A percentile compares a stretch with the other conserved stretches of the same genome.
Conservation (phyloP, 371 early-diverging fungal genomes). For the Mucor irregularis region DNA sequence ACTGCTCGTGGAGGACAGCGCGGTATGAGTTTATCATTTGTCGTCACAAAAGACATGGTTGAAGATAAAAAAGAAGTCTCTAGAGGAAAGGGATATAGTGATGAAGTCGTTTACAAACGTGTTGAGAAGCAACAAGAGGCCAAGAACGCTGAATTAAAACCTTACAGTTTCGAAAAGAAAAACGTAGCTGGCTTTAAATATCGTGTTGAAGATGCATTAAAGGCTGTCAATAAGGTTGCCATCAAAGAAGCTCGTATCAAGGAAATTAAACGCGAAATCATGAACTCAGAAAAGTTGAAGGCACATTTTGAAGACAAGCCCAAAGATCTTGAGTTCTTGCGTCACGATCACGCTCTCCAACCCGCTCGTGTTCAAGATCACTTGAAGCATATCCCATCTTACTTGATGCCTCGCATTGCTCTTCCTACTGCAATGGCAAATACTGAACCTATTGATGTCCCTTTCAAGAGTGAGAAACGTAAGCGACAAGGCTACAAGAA, state of each 20-base stretch:
- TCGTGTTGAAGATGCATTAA: constrained; percentile 86
- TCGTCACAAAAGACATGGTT: constrained; percentile 54
- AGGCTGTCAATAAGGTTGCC: constrained; percentile 72
- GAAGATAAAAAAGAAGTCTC: constrained; percentile 33
- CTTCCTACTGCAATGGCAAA: constrained; percentile 33
- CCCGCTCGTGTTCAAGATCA: constrained; percentile 81
- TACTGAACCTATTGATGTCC: constrained; percentile 22
- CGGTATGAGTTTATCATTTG: constrained; percentile 90
- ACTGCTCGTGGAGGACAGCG: constrained; percentile 93
- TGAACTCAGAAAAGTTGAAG: constrained; percentile 93
- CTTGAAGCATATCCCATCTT: constrained; percentile 91
- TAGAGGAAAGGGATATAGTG: constrained; percentile 48
- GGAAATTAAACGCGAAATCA: constrained; percentile 90
- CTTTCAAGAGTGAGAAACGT: constrained; percentile 37
- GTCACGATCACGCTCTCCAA: constrained; percentile 89
- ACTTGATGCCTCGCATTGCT: constrained; percentile 78
- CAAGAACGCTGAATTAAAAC: constrained; percentile 66
- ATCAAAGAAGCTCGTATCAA: constrained; percentile 90
- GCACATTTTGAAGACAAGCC: constrained; percentile 97
- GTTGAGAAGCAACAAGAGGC: constrained; percentile 70
- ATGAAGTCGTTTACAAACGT: constrained; percentile 70
- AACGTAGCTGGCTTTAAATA: constrained; percentile 91
- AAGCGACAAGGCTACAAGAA: constrained; percentile 21
- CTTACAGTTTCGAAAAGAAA: constrained; percentile 87
- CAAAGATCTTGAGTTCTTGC: constrained; percentile 85